These are phyloP conservation scores for Thelonectria blattea DNA, from an alignment of 2,329 filamentous ascomycete genomes.

Conservation along the genomic window DNA sequence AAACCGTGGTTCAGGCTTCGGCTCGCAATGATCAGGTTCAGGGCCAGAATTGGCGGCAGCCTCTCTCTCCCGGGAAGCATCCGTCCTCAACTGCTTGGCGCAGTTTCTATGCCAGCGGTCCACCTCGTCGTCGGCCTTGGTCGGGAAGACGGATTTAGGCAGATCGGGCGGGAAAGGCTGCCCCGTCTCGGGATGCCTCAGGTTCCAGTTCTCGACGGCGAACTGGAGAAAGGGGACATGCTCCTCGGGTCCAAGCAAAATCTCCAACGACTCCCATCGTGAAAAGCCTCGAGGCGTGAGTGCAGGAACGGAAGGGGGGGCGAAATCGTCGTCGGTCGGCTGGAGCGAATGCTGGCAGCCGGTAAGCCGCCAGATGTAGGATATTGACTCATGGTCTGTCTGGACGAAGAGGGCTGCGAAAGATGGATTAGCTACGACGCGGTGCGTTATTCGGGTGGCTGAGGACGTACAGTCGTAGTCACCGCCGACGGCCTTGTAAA, in stretches of 20 bases:
- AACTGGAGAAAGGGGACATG: slow-evolving; percentile 84
- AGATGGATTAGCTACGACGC: slow-evolving; percentile 15
- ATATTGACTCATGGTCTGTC: slow-evolving; percentile 75
- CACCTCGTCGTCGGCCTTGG: slow-evolving; percentile 77
- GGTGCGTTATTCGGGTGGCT: background rate
- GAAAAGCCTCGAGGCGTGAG: slow-evolving; percentile 86
- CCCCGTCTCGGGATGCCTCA: slow-evolving; percentile 77
- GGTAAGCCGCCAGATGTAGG: slow-evolving; percentile 89
- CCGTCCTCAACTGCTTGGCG: slow-evolving; percentile 70
- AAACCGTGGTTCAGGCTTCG: slow-evolving; percentile 48
- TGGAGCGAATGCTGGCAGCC: slow-evolving; percentile 90
- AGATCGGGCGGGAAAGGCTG: slow-evolving; percentile 68
- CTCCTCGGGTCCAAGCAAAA: slow-evolving; percentile 85
- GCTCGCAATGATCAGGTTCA: slow-evolving; percentile 41
- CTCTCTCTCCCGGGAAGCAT: slow-evolving; percentile 54
- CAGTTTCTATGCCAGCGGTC: slow-evolving; percentile 85
- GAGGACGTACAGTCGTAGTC: slow-evolving; percentile 70
- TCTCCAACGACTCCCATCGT: slow-evolving; percentile 91
- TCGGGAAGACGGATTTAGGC: slow-evolving; percentile 70
- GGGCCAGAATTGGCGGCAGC: slow-evolving; percentile 35
- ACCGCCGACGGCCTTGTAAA: slow-evolving; percentile 76
- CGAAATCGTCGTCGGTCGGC: slow-evolving; percentile 74
- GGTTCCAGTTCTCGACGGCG: slow-evolving; percentile 77
- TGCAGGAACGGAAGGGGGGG: slow-evolving; percentile 78
- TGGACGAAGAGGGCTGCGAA: slow-evolving; percentile 73